Percentiles rank a stretch among this genome's conserved stretches.
These are phyloP conservation scores for Mollisiaceae sp. DNA, from an alignment of 2,329 filamentous ascomycete species.

Conservation along the genomic window DNA sequence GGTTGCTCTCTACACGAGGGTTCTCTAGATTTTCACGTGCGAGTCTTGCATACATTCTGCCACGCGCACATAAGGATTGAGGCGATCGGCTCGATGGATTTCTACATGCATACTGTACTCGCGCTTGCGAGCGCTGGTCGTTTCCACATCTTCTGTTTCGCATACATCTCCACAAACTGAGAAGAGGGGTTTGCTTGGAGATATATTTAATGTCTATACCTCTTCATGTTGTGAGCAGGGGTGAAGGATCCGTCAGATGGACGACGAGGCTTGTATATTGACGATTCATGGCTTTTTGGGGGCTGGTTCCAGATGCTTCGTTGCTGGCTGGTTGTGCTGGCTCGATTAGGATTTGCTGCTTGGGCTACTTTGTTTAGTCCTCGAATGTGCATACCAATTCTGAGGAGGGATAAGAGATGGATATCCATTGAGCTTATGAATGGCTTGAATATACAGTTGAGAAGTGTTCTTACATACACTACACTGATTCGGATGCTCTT, in stretches of 20 bases:
- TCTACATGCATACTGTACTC: constrained; percentile 28
- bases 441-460: constrained; percentile 24
- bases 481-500: background rate
- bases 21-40: constrained; percentile 26
- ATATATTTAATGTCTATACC: constrained; percentile 39
- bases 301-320: constrained; percentile 18
- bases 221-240: constrained; percentile 19
- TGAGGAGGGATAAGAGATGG: constrained; percentile 4
- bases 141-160: constrained; percentile 26
- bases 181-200: constrained; percentile 22
- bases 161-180: constrained; percentile 20
- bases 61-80: constrained; percentile 31
- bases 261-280: constrained; percentile 22
- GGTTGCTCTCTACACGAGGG: constrained; percentile 20
- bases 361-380: constrained; percentile 10
- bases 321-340: constrained; percentile 20
- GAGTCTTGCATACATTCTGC: constrained; percentile 23
- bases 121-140: constrained; percentile 29
- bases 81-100: constrained; percentile 12
- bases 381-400: constrained; percentile 2
- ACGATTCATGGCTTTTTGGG: constrained; percentile 20
- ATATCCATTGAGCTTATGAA: constrained; percentile 16
- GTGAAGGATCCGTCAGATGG: constrained; percentile 8
- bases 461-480: constrained; percentile 18
- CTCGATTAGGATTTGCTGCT: constrained; percentile 17